These are phyloP conservation scores for Penicillium odoratum DNA, from an alignment of 495 filamentous ascomycete genomes.

Conservation along the genomic window DNA sequence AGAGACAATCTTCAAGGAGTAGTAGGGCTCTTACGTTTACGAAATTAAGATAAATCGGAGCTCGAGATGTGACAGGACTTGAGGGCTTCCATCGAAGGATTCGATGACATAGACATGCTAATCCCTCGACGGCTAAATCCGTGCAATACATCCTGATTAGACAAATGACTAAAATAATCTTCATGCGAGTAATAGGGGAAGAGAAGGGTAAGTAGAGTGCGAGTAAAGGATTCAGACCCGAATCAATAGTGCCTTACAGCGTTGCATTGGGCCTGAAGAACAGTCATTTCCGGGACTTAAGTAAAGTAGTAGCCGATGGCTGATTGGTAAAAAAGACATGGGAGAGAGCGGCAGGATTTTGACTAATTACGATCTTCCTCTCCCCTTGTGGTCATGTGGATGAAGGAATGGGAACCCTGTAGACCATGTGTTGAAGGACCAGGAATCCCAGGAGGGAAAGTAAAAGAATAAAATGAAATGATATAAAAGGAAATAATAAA, in stretches of 20 bases:
- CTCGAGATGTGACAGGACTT: background rate
- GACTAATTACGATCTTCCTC: background rate
- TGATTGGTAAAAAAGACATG: background rate
- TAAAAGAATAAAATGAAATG: background rate
- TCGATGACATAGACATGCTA: background rate
- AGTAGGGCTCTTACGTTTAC: background rate
- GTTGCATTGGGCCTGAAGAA: constrained; percentile 6
- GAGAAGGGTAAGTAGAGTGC: background rate
- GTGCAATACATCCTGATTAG: background rate
- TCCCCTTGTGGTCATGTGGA: background rate
- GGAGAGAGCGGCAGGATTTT: background rate
- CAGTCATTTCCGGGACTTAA: background rate
- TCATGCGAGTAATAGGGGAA: constrained; percentile 2
- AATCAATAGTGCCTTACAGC: background rate
- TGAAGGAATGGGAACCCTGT: constrained; percentile 13
- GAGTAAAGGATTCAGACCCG: background rate
- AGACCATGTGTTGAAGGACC: constrained; percentile 22
- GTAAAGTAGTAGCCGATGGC: background rate
- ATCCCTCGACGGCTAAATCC: background rate
- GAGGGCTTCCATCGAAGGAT: background rate
- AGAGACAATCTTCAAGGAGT: background rate
- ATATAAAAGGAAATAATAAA: background rate
- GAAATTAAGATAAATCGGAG: background rate
- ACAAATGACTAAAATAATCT: background rate
- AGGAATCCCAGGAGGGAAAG: background rate